phyloP scores from a whole-genome alignment of 768 basidiomycete genomes.

The Glaciozyma martinii region DNA sequence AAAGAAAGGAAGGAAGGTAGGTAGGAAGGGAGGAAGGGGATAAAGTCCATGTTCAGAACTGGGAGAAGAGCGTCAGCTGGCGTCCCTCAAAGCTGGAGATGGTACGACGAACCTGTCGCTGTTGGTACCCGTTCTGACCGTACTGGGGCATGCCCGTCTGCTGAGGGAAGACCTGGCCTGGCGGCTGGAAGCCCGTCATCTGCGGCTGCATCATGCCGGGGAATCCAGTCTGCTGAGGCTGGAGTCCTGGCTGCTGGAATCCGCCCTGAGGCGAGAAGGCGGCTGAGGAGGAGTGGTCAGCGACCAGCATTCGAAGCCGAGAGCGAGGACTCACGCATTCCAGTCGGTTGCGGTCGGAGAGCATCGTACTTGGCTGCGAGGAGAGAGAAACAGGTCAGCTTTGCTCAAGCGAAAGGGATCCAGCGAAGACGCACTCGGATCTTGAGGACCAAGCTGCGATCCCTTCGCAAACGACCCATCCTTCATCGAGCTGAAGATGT shows the following conservation, averaged over 20 bases:
- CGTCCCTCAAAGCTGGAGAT: neutral
- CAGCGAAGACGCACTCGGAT: conserved; percentile 35
- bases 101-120: neutral
- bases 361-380: conserved; percentile 25
- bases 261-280: neutral
- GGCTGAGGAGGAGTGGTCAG: neutral
- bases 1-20: too few relatives aligned
- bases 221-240: conserved; percentile 35
- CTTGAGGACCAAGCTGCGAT: conserved; percentile 38
- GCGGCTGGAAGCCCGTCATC: conserved; percentile 1
- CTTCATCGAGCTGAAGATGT: conserved; percentile 45
- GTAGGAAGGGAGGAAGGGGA: too few relatives aligned
- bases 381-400: neutral
- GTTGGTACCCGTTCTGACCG: neutral
- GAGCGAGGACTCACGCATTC: conserved; percentile 23
- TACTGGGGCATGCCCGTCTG: neutral
- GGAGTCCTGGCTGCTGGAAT: conserved; percentile 4
- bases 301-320: neutral
- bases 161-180: neutral
- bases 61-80: too few relatives aligned
- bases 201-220: conserved; percentile 14
- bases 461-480: conserved; percentile 38
- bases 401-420: neutral
- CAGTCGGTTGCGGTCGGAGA: conserved; percentile 37
- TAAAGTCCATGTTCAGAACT: too few relatives aligned